Evolutionary conservation across 73 alveolate genomes (phyloP).

Genomic region (Blepharisma japonicum): DNA sequence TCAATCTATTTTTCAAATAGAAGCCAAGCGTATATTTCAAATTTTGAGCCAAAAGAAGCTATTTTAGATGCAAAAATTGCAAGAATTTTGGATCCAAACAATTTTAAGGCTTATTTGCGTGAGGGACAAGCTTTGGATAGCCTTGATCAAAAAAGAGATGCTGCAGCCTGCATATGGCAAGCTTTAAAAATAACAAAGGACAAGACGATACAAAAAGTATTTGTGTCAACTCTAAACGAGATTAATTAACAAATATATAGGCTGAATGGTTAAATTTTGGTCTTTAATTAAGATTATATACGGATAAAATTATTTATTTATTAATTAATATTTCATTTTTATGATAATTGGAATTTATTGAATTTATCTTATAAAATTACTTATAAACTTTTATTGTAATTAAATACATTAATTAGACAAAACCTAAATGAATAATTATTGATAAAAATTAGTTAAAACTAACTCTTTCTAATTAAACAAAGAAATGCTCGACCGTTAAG

Average conservation of each 20-base stretch:
- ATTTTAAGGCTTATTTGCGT: constrained; percentile 6
- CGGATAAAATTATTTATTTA: no score
- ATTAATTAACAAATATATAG: background rate
- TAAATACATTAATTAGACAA: no score
- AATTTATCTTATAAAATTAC: no score
- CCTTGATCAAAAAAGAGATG: background rate
- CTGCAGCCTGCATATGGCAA: constrained; percentile 1
- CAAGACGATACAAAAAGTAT: background rate
- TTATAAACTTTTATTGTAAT: no score
- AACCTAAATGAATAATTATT: no score
- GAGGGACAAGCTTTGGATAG: constrained; percentile 23
- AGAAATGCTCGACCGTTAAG: no score
- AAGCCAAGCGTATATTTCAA: constrained; percentile 2
- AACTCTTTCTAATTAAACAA: no score
- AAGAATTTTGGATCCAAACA: background rate
- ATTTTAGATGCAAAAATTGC: constrained; percentile 1
- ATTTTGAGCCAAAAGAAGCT: background rate
- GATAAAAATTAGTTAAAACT: no score
- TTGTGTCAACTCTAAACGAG: background rate
- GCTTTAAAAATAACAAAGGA: constrained; percentile 1
- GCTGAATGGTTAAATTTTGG: no score
- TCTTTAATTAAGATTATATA: no score
- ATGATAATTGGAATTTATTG: no score
- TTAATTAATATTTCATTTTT: no score
- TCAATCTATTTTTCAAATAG: constrained; percentile 13